Evolutionary conservation across 1,139 yeast species (phyloP), one percentile per base, ranked within the genome.

Genomic region (Candida dubliniensis): DNA sequence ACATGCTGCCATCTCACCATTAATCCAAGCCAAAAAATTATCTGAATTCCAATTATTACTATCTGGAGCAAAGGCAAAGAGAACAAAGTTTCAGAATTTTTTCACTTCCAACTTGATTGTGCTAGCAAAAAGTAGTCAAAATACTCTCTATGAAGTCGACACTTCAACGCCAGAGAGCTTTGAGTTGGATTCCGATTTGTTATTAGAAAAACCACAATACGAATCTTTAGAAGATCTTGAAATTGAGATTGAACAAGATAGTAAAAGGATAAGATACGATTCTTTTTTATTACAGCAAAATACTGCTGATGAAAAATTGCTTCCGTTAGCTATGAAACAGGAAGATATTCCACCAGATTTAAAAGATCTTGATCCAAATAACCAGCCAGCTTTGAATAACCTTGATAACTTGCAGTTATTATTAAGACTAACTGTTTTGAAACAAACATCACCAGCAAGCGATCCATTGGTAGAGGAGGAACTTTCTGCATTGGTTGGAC

Each of bases 41-140:
- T 81, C 95, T 0, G 78, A 81, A 1, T 72, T 95, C 40, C 69
- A 76, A 35, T 77, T 85, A 49, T 77, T 84, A 1, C 66, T 91
- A 40, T 85, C 97, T 1, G 99, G 99, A 51, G 88, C 93, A 40
- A 81, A 83, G 54, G 97, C 96, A 5, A 87, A 84, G 59, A 76
- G 95, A 60, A 91, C 99, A 3, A 88, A 87, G 61, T 87, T 71
- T 59, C 99, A 93, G 64, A 76, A 75, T 38, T 76, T 73, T 39
- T 81, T 83, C 24, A 79, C 87, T 12, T 78, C 96, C 0, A 81
- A 89, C 38, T 76, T 93, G 51, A 77, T 91, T n/a, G 79, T 90
- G 27, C 67, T 91, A 31, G 98, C 98, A 1, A 79, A 79, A 52
- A 80, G 85, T 50, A 57, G 62, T 27, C 60, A 70, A 57, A 12